Percentiles rank a stretch among this genome's conserved stretches.
Evolutionary conservation across 1,139 yeast species (phyloP).

Genomic region (Torulaspora pretoriensis): DNA sequence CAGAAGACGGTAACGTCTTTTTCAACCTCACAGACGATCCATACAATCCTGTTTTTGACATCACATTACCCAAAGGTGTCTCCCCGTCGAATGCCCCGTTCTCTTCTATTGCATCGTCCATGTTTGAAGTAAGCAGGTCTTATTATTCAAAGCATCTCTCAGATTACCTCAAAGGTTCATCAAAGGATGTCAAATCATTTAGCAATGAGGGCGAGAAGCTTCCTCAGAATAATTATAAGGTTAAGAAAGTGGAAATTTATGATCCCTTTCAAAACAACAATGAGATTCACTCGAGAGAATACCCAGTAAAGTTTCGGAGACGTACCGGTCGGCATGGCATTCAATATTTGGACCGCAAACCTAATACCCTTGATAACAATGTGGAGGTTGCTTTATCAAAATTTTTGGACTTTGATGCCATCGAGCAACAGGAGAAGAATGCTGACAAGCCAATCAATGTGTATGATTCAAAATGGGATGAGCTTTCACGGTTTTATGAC

Average conservation of each 20-base stretch:
- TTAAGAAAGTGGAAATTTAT: conserved; percentile 32
- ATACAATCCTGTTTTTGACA: conserved; percentile 78
- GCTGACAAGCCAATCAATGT: conserved; percentile 38
- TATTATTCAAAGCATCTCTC: conserved; percentile 41
- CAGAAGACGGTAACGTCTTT: conserved; percentile 65
- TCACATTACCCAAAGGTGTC: conserved; percentile 51
- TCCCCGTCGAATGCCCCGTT: conserved; percentile 70
- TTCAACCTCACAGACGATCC: conserved; percentile 87
- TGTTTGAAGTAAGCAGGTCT: conserved; percentile 64
- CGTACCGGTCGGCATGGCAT: conserved; percentile 73
- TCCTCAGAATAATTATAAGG: conserved; percentile 17
- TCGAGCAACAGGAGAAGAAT: conserved; percentile 30
- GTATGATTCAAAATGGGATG: conserved; percentile 57
- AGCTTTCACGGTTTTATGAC: conserved; percentile 54
- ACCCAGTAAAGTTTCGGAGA: conserved; percentile 62
- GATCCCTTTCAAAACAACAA: conserved; percentile 32
- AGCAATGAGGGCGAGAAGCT: conserved; percentile 32
- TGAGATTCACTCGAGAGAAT: conserved; percentile 42
- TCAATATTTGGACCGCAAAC: conserved; percentile 65
- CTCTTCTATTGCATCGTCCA: conserved; percentile 72
- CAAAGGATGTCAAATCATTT: conserved; percentile 26
- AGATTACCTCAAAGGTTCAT: conserved; percentile 28
- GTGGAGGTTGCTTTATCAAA: conserved; percentile 31
- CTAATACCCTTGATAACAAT: conserved; percentile 35
- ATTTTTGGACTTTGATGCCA: conserved; percentile 30